These are phyloP conservation scores for Cryptococcus depauperatus DNA, from an alignment of 1,284 basidiomycete species.

Conservation along the genomic window DNA sequence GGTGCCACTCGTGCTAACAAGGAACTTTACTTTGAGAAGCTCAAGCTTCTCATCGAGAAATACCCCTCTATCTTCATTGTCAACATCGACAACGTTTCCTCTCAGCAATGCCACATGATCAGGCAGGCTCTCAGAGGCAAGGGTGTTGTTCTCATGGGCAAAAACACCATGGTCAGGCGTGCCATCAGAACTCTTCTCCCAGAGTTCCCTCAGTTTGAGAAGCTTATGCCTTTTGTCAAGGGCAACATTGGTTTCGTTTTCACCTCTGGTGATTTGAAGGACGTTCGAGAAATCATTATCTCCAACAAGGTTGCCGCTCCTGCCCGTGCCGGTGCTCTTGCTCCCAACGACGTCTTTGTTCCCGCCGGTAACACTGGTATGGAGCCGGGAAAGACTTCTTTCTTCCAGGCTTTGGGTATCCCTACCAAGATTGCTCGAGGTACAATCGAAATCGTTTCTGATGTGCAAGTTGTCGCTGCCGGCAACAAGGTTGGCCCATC, in stretches of 20 bases:
- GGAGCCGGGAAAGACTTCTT: conserved; percentile 99
- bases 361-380: conserved; percentile 98
- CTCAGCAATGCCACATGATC: conserved; percentile 80
- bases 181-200: conserved; percentile 82
- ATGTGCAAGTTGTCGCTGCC: conserved; percentile 88
- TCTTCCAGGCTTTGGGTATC: conserved; percentile 99
- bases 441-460: conserved; percentile 98
- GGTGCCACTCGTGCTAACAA: conserved; percentile 86
- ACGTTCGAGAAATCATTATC: conserved; percentile 81
- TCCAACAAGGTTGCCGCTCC: conserved; percentile 98
- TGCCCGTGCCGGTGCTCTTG: conserved; percentile 94
- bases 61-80: conserved; percentile 96
- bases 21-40: conserved; percentile 86
- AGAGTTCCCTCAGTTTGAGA: conserved; percentile 91
- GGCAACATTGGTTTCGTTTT: conserved; percentile 99
- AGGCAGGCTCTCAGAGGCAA: conserved; percentile 93
- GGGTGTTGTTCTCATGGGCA: conserved; percentile 97
- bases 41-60: conserved; percentile 84
- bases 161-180: conserved; percentile 99
- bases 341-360: conserved; percentile 84
- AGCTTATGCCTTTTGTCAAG: conserved; percentile 87
- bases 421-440: conserved; percentile 99
- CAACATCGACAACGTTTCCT: conserved; percentile 99
- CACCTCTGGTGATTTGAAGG: conserved; percentile 87
- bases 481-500: conserved; percentile 92